Conservation (phyloP, 139 green algal species). For the Zygnema circumcarinatum region DNA sequence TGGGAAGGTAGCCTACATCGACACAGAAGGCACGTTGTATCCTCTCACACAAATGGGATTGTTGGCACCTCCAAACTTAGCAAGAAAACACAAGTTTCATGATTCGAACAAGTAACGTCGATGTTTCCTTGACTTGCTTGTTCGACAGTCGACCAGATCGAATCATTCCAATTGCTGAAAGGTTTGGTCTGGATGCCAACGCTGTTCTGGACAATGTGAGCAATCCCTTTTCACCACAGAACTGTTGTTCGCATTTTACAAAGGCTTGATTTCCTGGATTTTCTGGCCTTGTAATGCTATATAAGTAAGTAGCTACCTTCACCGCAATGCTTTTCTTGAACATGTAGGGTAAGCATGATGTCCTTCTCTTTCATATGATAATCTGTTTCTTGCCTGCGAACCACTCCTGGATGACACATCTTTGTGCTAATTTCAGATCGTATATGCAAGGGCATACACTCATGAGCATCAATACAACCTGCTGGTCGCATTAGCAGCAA, state of each 20-base stretch:
- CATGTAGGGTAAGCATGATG: too few relatives aligned
- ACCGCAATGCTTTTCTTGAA: too few relatives aligned
- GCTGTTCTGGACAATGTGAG: constrained; percentile 58
- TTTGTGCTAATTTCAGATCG: constrained; percentile 49
- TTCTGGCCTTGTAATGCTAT: not conserved
- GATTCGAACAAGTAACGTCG: too few relatives aligned
- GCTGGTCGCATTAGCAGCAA: constrained; percentile 74
- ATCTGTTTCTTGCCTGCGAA: too few relatives aligned
- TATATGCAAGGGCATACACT: constrained; percentile 80
- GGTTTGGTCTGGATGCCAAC: constrained; percentile 52
- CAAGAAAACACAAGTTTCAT: too few relatives aligned
- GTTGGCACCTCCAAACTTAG: not conserved
- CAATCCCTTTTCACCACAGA: constrained; percentile 10
- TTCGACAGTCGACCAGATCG: constrained; percentile 43
- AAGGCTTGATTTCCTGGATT: too few relatives aligned
- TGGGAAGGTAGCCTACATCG: constrained; percentile 57
- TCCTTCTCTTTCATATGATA: too few relatives aligned
- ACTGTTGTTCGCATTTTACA: too few relatives aligned
- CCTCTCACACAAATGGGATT: constrained; percentile 39
- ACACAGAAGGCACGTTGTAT: constrained; percentile 62
- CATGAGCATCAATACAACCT: constrained; percentile 81
- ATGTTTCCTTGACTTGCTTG: not conserved
- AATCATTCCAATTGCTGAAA: constrained; percentile 53
- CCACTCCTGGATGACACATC: too few relatives aligned
- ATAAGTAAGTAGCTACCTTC: not conserved